phyloP scores from a whole-genome alignment of 192 early-diverging fungal genomes.

The Haplosporangium gracile region DNA sequence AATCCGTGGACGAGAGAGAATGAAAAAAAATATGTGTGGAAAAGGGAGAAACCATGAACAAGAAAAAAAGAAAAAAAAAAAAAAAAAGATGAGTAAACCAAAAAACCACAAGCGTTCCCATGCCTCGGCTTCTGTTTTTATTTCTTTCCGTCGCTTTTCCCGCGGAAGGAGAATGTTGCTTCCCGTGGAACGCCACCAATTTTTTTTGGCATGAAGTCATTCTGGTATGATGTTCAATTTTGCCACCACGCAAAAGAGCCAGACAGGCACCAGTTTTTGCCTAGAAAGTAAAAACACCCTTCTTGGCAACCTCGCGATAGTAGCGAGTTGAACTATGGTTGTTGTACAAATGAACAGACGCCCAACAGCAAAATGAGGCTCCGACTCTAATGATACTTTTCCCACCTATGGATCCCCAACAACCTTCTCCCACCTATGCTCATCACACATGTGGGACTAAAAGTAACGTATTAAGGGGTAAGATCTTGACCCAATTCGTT shows the following conservation, averaged over 20 bases:
- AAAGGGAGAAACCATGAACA: background rate
- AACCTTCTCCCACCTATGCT: background rate
- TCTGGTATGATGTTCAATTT: no score
- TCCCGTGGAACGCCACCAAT: background rate
- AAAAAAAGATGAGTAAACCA: slow-evolving; percentile 1
- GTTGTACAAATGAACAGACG: no score
- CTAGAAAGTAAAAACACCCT: no score
- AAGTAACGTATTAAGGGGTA: background rate
- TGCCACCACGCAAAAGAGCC: no score
- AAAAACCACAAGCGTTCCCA: no score
- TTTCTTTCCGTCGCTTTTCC: background rate
- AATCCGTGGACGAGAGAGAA: background rate
- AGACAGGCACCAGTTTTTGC: no score
- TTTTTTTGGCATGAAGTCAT: background rate
- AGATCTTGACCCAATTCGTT: background rate
- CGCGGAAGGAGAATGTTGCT: background rate
- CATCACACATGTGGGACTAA: background rate
- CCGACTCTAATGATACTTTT: background rate
- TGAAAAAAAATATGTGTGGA: no score
- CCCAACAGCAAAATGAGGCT: background rate
- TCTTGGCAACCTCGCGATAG: no score
- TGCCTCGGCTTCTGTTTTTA: background rate
- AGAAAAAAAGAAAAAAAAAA: background rate
- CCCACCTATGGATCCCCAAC: background rate
- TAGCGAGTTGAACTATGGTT: no score